Percentiles rank a stretch among this genome's conserved stretches.
phyloP scores from a whole-genome alignment of 345 rosid species.

The Citrus sinensis region DNA sequence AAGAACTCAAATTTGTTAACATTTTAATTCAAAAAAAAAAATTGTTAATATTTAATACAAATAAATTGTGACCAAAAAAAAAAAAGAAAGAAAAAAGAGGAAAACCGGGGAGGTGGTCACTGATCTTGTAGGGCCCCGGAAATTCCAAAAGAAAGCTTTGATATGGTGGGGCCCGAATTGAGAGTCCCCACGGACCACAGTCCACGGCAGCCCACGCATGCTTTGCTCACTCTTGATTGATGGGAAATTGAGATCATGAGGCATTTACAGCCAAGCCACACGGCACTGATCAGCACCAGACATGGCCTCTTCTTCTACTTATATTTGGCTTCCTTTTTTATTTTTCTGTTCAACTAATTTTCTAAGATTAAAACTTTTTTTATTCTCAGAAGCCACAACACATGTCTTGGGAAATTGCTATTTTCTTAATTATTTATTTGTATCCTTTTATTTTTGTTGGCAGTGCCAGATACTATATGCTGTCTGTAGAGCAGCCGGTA shows the following conservation, averaged over 20 bases:
- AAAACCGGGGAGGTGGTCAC: neutral
- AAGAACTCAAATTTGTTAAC: neutral
- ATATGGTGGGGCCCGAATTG: constrained; percentile 17
- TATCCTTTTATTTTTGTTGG: neutral
- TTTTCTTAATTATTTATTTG: neutral
- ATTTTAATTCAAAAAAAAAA: too few relatives aligned
- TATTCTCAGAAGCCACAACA: neutral
- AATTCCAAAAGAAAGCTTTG: neutral
- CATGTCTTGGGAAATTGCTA: constrained; percentile 2
- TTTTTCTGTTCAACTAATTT: neutral
- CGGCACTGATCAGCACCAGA: constrained; percentile 11
- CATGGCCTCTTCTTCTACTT: constrained; percentile 28
- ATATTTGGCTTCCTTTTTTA: neutral
- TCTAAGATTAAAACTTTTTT: neutral
- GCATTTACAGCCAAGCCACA: constrained; percentile 16
- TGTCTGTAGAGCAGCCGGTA: neutral
- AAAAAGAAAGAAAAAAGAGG: neutral
- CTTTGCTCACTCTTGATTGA: neutral
- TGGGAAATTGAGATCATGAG: constrained; percentile 16
- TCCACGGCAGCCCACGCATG: constrained; percentile 16
- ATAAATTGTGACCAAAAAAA: neutral
- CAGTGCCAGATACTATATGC: neutral
- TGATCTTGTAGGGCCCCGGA: constrained; percentile 14
- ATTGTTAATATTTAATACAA: too few relatives aligned
- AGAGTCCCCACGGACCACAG: neutral